Evolutionary conservation across 2,329 filamentous ascomycete genomes (phyloP).

Genomic region (Neophaeococcomyces mojaviensis): DNA sequence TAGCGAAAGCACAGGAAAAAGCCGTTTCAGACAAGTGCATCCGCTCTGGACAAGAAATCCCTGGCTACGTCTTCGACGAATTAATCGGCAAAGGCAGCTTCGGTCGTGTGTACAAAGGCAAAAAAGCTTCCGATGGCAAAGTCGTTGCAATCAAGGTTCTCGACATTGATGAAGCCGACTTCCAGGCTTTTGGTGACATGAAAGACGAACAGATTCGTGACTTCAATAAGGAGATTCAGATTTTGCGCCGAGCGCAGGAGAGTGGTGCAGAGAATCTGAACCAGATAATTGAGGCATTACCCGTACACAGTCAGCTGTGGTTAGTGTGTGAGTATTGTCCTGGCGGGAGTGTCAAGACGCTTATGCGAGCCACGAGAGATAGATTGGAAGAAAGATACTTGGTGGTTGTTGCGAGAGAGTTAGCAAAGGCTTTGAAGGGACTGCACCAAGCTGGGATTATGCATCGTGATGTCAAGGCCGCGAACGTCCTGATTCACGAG

Average conservation of each 20-base stretch:
- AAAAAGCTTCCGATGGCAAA: conserved; percentile 31
- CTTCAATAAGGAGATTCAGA: conserved; percentile 56
- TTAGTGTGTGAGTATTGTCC: conserved; percentile 61
- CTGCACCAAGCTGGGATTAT: conserved; percentile 60
- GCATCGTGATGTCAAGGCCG: conserved; percentile 60
- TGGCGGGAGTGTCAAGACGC: conserved; percentile 57
- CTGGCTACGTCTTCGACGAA: conserved; percentile 44
- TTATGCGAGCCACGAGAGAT: conserved; percentile 45
- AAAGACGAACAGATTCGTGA: conserved; percentile 45
- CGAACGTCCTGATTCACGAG: conserved; percentile 58
- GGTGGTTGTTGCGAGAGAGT: conserved; percentile 56
- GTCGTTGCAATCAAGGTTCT: conserved; percentile 46
- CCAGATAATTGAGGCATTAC: conserved; percentile 55
- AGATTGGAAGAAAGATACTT: conserved; percentile 54
- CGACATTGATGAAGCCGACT: conserved; percentile 44
- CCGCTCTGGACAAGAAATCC: conserved; percentile 36
- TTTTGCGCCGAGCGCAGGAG: conserved; percentile 56
- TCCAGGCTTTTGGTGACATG: conserved; percentile 38
- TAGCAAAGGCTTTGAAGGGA: conserved; percentile 54
- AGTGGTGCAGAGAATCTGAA: conserved; percentile 57
- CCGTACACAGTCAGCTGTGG: conserved; percentile 59
- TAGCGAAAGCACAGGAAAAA: conserved; percentile 39
- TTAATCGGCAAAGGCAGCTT: conserved; percentile 46
- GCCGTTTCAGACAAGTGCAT: conserved; percentile 42
- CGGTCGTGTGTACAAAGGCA: conserved; percentile 45